These are phyloP conservation scores for Arthrobotrys pseudoclavata DNA, from an alignment of 2,329 filamentous ascomycete genomes.

Conservation along the genomic window DNA sequence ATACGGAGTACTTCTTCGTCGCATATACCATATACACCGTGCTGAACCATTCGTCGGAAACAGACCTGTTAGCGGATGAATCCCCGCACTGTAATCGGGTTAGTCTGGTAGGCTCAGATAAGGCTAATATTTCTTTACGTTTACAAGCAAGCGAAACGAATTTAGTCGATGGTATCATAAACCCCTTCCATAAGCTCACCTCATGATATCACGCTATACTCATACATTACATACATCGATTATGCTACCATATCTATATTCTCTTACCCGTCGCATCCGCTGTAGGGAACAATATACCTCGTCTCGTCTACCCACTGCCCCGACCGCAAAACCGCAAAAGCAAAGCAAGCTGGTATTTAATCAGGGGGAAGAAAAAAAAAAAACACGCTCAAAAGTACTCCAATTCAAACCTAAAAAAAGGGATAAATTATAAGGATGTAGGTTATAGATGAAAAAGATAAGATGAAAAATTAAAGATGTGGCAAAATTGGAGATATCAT, in stretches of 20 bases:
- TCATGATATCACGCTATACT: conserved; percentile 36
- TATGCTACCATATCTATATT: background rate
- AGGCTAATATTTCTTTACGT: conserved; percentile 14
- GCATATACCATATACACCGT: background rate
- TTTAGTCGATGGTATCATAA: conserved; percentile 48
- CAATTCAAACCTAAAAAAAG: conserved; percentile 6
- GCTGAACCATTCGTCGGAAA: conserved; percentile 16
- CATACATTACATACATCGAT: conserved; percentile 30
- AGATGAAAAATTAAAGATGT: conserved; percentile 10
- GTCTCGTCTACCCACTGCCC: background rate
- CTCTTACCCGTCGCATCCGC: conserved; percentile 11
- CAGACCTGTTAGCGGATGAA: conserved; percentile 14
- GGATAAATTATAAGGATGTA: conserved; percentile 24
- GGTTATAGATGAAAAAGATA: conserved; percentile 5
- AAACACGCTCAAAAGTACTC: conserved; percentile 32
- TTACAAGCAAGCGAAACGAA: conserved; percentile 16
- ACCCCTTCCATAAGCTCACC: conserved; percentile 24
- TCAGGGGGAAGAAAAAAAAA: background rate
- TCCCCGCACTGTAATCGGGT: conserved; percentile 47
- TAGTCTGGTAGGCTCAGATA: conserved; percentile 19
- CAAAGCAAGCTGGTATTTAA: background rate
- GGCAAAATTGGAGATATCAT: conserved; percentile 33
- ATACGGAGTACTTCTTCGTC: background rate
- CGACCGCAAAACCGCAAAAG: conserved; percentile 11
- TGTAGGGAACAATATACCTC: too few species aligned